Evolutionary conservation across 345 rosid genomes (phyloP).

Genomic region (Murraya paniculata): DNA sequence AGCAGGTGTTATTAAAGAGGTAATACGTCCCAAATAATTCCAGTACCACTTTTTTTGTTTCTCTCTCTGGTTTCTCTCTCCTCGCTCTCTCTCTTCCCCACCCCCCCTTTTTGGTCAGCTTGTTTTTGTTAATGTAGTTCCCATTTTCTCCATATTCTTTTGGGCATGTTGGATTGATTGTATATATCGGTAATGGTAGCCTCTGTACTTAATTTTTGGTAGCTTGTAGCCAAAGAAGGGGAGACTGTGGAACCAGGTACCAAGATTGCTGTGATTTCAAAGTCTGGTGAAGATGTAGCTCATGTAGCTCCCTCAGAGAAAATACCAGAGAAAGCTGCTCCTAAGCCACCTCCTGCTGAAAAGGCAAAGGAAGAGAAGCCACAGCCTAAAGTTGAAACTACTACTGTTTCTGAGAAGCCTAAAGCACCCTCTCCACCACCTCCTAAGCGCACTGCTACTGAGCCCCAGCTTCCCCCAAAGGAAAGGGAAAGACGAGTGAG

Average conservation of each 20-base stretch:
- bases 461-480: constrained; percentile 99
- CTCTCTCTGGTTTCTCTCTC: no score
- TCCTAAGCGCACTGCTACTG: constrained; percentile 64
- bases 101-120: fast-evolving
- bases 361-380: constrained; percentile 35
- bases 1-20: constrained; percentile 81
- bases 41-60: background rate
- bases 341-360: constrained; percentile 44
- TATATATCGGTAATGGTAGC: background rate
- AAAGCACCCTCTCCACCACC: constrained; percentile 56
- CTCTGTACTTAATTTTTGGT: constrained; percentile 9
- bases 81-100: background rate
- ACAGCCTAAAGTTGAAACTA: constrained; percentile 49
- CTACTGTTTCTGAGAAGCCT: constrained; percentile 50
- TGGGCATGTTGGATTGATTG: background rate
- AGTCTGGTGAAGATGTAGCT: constrained; percentile 69
- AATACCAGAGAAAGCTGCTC: constrained; percentile 44
- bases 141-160: background rate
- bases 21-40: constrained; percentile 19
- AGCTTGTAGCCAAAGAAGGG: constrained; percentile 92
- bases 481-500: constrained; percentile 97
- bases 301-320: constrained; percentile 89
- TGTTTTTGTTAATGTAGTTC: background rate
- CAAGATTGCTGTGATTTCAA: constrained; percentile 82
- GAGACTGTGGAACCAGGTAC: constrained; percentile 95